Conservation (phyloP, 2,329 filamentous ascomycete genomes). For the Tolypocladium guangdongense region DNA sequence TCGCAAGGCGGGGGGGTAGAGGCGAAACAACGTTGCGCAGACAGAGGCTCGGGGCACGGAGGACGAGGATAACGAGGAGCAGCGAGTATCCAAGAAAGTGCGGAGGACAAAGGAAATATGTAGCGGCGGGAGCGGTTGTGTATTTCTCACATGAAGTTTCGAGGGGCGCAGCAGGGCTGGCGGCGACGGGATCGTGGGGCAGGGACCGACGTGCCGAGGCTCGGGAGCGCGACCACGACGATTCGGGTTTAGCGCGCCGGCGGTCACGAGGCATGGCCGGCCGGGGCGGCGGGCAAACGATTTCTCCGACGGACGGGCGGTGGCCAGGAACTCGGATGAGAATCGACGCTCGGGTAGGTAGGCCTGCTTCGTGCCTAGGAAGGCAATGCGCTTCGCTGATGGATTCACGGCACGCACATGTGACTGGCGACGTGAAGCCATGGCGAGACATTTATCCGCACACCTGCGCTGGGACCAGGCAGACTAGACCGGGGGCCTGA, state of each 20-base stretch:
- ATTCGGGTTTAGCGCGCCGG: neutral
- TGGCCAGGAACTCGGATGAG: neutral
- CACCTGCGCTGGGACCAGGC: too few relatives aligned
- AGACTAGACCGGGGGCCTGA: neutral
- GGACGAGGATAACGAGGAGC: neutral
- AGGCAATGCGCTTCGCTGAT: neutral
- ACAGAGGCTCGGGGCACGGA: neutral
- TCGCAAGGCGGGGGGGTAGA: neutral
- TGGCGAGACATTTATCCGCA: too few relatives aligned
- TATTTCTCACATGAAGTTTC: constrained; percentile 1
- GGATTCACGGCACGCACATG: neutral
- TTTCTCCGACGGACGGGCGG: neutral
- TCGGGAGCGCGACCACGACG: neutral
- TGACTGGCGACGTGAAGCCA: too few relatives aligned
- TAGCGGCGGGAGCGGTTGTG: neutral
- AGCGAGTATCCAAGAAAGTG: neutral
- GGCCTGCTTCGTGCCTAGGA: too few relatives aligned
- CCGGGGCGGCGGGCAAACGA: neutral
- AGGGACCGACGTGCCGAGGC: neutral
- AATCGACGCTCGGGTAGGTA: too few relatives aligned
- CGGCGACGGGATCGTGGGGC: too few relatives aligned
- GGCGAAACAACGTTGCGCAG: neutral
- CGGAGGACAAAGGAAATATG: neutral
- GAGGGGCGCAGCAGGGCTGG: neutral
- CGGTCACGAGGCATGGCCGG: too few relatives aligned